Evolutionary conservation across 1,284 basidiomycete genomes (phyloP).

Genomic region (Ganoderma sp.): DNA sequence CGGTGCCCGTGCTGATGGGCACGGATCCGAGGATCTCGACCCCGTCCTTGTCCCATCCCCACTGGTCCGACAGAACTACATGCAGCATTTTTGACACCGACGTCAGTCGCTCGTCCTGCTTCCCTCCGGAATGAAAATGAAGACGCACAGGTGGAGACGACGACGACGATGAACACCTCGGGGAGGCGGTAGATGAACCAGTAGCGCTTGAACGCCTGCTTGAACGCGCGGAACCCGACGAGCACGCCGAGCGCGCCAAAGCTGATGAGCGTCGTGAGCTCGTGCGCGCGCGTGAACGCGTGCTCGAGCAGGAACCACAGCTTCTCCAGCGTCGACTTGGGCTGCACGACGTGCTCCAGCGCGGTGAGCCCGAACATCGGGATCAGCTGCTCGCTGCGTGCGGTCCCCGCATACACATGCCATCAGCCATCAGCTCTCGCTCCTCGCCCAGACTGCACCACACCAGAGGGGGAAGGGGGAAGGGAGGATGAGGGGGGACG

Average conservation of each 20-base stretch:
- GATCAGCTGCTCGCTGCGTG: slow-evolving; percentile 76
- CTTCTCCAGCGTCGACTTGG: slow-evolving; percentile 77
- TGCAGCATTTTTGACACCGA: not conserved
- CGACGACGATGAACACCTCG: slow-evolving; percentile 82
- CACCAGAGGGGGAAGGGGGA: not conserved
- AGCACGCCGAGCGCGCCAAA: slow-evolving; percentile 70
- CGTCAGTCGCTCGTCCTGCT: slow-evolving; percentile 3
- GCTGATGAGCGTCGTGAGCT: slow-evolving; percentile 74
- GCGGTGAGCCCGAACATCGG: slow-evolving; percentile 79
- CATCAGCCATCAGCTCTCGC: not conserved
- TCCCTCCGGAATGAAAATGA: not conserved
- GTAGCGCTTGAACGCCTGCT: slow-evolving; percentile 57
- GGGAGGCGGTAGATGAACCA: slow-evolving; percentile 81
- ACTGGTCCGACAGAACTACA: slow-evolving; percentile 71
- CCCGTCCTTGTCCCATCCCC: slow-evolving; percentile 79
- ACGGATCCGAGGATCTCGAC: slow-evolving; percentile 85
- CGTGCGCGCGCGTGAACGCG: slow-evolving; percentile 61
- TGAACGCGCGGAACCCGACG: slow-evolving; percentile 63
- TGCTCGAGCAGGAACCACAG: slow-evolving; percentile 77
- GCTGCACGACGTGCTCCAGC: slow-evolving; percentile 60
- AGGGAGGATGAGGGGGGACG: slow-evolving; percentile 34
- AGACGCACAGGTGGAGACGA: slow-evolving; percentile 76
- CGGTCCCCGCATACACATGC: not conserved
- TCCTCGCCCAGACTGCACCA: too few species aligned
- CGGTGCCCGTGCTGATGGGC: slow-evolving; percentile 59